Evolutionary conservation across 192 early-diverging fungal genomes (phyloP), one percentile per base, ranked within the genome.

Genomic region (Coemansia sp.): DNA sequence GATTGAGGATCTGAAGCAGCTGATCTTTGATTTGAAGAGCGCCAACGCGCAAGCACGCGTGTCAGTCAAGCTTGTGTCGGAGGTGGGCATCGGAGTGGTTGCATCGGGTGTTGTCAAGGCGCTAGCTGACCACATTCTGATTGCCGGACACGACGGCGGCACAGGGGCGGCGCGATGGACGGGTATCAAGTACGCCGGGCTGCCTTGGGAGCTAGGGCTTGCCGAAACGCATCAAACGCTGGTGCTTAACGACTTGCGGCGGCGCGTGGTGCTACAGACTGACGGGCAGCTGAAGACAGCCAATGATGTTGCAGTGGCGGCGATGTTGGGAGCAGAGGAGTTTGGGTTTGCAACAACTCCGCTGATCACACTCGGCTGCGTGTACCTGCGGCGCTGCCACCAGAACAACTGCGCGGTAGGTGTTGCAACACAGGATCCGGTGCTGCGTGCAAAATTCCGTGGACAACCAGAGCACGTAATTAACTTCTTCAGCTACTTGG

Each of bases 201-300:
- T 98, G 56, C 97, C 97, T 12, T 98, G 97, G 97, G 97, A 98
- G 84, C 84, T 98, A 27, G 97, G 97, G 66, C 81, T 98, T 25
- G 95, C 95, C n/a, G 97, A 98, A 83, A 95, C 95, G 26, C 97
- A 98, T 74, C 97, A 98, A 82, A 98, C 97, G 10, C 83, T 98
- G 71, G 97, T 97, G 8, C 87, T 97, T 16, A 97, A 97, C 75
- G 93, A 94, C 60, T 86, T 98, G 52, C 91, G 97, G 78, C 95
- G 95, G 32, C 90, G 97, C 61, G 92, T 98, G 61, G 85, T 95
- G 56, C 84, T 98, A 55, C 97, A 98, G 82, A 97, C 97, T 25
- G 97, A 98, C 82, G 97, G 97, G 52, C 97, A 98, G 80, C 90
- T 98, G 73, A 94, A 93, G 82, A 98, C 95, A 7, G 97, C 94